Evolutionary conservation across 2,329 filamentous ascomycete genomes (phyloP), one percentile per base, ranked within the genome.

Genomic region (Lachnellula cervina): DNA sequence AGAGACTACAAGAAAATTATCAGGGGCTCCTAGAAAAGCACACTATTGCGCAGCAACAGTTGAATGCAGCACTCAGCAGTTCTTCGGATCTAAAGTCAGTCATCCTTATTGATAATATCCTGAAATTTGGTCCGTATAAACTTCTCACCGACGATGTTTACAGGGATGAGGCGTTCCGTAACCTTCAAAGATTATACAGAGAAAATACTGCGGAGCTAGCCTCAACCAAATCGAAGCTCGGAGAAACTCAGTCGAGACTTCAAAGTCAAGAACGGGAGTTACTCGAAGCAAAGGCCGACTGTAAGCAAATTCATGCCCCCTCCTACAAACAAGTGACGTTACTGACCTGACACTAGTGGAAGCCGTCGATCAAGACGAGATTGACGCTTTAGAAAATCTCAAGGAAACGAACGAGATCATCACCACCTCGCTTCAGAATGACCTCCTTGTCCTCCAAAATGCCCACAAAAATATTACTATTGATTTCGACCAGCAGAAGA

Each of bases 381-480:
- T 77, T 13, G 75, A 79, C 23, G 80, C 80, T 17, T 72, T 86
- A 4, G 76, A 81, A 49, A 78, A 81, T 61, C 74, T 86, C 62
- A 84, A 84, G 71, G 75, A 74, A 42, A 78, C 82, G 6, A 82
- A 86, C 67, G 76, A 78, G 59, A 73, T 84, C 59, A 77, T 86
- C 56, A 79, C 80, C 16, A 72, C 76, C 17, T 85, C 82, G 16
- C 75, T 86, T 54, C 77, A 79, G 59, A 75, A 75, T 46, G 83
- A 87, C 65, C 76, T 86, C 37, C 77, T 82, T 51, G 73, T 75
- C 28, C 73, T 81, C 60, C 77, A 82, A 59, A 75, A 73, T 57
- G 78, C 81, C 62, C 72, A 78, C 59, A 76, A 75, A 55, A 69
- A 73, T 53, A 69, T 79, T 49, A 74, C 72, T 57, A 72, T 76